Base-by-base conservation (phyloP, 169 alveolate genomes). In the Plasmodium billcollinsi region DNA sequence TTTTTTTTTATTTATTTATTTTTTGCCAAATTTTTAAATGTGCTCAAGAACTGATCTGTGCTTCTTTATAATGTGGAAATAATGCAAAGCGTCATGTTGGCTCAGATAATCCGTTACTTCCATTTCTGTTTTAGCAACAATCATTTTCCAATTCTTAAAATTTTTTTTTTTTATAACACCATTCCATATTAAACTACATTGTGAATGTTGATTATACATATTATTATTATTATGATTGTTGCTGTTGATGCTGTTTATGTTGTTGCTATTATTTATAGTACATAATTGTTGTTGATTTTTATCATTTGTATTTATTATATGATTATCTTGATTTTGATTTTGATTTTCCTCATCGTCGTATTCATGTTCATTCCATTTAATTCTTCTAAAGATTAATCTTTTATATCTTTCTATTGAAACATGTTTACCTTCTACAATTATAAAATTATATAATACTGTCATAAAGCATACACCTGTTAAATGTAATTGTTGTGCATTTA, bases 401-500 rank as follows among this genome's bases (percentile, higher is more conserved):
- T 92, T 95, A 59, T 94, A 95, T 63, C 94, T 80, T 52, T 94
- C 93, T 18, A 95, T 83, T 11, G 97, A 65, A 45, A 92, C 69
- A 33, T 72, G 92, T 20, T 93, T 86, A 18, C 96, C 96, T 74
- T 58, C 74, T 1, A 90, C 89, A 62, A 70, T 61, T 56, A 91
- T 73, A 39, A 74, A 85, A 26, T 88, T 78, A 39, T 59, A 76
- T 9, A 88, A 56, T 39, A 70, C 88, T 5, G 88, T 65, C 85
- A 97, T 88, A 73, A 96, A 92, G 71, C 98, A 96, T 14, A 95
- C 95, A 20, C 98, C 98, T 5, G 98, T 95, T 47, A 97, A 93
- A 92, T 97, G 98, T 47, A 95, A 93, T 88, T 97, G 98, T 73
- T 96, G 96, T 7, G 98, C 98, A 67, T 97, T 97, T 45, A 93